Conservation (phyloP, 1,139 yeast genomes). For the Kodamaea anthophila region DNA sequence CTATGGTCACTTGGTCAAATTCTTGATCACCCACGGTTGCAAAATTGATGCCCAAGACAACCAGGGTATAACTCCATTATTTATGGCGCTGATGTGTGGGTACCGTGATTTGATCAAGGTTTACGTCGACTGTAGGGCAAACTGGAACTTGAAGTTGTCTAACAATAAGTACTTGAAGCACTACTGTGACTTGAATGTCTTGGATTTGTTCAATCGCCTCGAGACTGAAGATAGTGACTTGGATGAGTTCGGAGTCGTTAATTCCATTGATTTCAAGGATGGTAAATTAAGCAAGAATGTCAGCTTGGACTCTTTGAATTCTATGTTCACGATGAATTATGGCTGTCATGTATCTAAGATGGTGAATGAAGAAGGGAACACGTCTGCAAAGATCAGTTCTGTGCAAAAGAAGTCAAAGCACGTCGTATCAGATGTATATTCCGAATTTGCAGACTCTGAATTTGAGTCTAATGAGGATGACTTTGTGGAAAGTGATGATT, state of each 20-base stretch:
- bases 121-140: constrained; percentile 60
- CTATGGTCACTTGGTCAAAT: constrained; percentile 53
- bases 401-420: constrained; percentile 9
- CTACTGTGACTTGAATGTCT: constrained; percentile 59
- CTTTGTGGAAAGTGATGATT: constrained; percentile 16
- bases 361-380: constrained; percentile 28
- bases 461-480: constrained; percentile 30
- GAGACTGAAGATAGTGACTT: constrained; percentile 14
- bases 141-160: constrained; percentile 48
- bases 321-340: constrained; percentile 33
- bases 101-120: constrained; percentile 54
- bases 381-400: neutral
- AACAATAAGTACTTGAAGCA: constrained; percentile 51
- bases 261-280: constrained; percentile 9
- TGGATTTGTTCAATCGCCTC: constrained; percentile 43
- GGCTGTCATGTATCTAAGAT: constrained; percentile 41
- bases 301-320: constrained; percentile 36
- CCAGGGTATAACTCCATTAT: constrained; percentile 82
- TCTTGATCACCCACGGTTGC: constrained; percentile 73
- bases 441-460: constrained; percentile 42
- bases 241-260: constrained; percentile 11
- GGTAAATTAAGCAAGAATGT: constrained; percentile 22
- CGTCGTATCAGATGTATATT: constrained; percentile 4
- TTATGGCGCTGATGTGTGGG: constrained; percentile 76
- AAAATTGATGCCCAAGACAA: constrained; percentile 68